Conservation (phyloP, 768 basidiomycete species). For the Hypsizygus marmoreus region DNA sequence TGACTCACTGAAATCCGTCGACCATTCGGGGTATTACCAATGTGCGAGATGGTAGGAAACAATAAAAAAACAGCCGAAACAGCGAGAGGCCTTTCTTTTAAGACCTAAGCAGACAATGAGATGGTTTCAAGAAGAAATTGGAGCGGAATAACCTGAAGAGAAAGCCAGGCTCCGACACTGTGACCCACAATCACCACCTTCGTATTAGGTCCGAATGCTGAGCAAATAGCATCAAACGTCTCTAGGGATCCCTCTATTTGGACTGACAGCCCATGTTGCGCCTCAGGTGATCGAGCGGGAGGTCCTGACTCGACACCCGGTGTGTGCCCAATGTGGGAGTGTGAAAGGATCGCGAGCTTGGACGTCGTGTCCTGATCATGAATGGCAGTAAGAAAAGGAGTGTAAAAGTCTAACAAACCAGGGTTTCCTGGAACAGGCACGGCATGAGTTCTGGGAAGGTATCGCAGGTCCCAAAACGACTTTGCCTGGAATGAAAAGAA, state of each 20-base stretch:
- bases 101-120: conserved; percentile 35
- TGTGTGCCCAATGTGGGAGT: conserved; percentile 68
- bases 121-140: neutral
- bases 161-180: conserved; percentile 74
- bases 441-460: conserved; percentile 5
- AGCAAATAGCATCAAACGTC: conserved; percentile 46
- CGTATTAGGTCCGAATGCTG: conserved; percentile 30
- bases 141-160: conserved; percentile 48
- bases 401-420: conserved; percentile 69
- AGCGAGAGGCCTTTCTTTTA: conserved; percentile 44
- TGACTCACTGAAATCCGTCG: conserved; percentile 53
- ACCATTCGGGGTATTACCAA: conserved; percentile 68
- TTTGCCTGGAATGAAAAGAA: conserved; percentile 55
- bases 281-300: conserved; percentile 17
- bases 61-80: conserved; percentile 56
- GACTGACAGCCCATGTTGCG: conserved; percentile 37
- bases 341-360: conserved; percentile 55
- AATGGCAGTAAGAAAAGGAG: conserved; percentile 59
- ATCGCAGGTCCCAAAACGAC: neutral
- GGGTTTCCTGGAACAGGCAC: conserved; percentile 42
- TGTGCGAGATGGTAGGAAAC: conserved; percentile 69
- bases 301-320: conserved; percentile 39
- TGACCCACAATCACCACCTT: conserved; percentile 60
- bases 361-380: conserved; percentile 34
- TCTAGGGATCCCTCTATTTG: conserved; percentile 61